phyloP scores from a whole-genome alignment of 2,329 filamentous ascomycete species.

The Phialophora expanda region DNA sequence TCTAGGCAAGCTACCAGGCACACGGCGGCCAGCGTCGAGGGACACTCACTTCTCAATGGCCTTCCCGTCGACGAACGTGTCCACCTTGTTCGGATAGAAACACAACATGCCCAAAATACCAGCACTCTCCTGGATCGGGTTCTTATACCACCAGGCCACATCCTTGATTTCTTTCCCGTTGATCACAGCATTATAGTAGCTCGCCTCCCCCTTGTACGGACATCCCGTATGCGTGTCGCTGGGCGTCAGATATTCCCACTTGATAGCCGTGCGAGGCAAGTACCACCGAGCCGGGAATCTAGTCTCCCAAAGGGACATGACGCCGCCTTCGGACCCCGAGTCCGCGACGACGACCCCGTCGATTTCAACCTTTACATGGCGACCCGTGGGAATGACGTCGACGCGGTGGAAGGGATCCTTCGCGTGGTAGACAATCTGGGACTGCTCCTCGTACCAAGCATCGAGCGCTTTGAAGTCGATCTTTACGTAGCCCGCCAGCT shows the following conservation, averaged over 20 bases:
- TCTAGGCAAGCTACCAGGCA: background rate
- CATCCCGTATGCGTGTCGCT: conserved; percentile 39
- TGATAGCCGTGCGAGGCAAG: conserved; percentile 37
- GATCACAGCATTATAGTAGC: conserved; percentile 39
- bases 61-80: conserved; percentile 38
- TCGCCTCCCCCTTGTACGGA: conserved; percentile 40
- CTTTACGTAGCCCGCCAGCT: conserved; percentile 38
- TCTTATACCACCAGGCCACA: conserved; percentile 40
- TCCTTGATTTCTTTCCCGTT: conserved; percentile 38
- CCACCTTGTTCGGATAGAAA: conserved; percentile 40
- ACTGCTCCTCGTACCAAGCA: conserved; percentile 39
- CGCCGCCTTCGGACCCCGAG: conserved; percentile 37
- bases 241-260: conserved; percentile 35
- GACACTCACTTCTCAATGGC: conserved; percentile 35
- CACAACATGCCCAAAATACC: conserved; percentile 36
- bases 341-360: conserved; percentile 37
- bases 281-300: conserved; percentile 39
- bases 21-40: background rate
- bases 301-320: conserved; percentile 40
- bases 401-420: conserved; percentile 40
- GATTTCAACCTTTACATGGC: conserved; percentile 37
- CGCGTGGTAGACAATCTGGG: conserved; percentile 36
- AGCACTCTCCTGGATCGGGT: conserved; percentile 35
- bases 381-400: conserved; percentile 36
- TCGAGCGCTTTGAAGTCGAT: conserved; percentile 39